Percentiles rank a stretch among this genome's conserved stretches.
phyloP scores from a whole-genome alignment of 805 yeast species.

The Ogataea glucozyma region DNA sequence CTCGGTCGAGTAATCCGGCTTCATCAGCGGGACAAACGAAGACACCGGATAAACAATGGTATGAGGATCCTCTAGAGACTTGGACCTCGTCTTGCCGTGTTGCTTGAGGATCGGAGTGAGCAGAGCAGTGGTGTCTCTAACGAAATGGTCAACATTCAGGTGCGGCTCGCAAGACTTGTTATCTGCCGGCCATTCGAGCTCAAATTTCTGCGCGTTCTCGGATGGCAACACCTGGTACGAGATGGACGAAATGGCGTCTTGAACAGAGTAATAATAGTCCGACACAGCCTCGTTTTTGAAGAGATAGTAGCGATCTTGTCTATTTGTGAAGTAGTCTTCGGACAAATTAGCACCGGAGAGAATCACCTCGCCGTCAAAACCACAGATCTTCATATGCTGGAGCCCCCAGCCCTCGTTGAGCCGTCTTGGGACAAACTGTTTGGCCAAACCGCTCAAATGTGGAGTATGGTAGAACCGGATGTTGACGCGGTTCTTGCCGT shows the following conservation, averaged over 20 bases:
- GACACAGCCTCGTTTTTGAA: slow-evolving; percentile 60
- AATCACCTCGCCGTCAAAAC: slow-evolving; percentile 87
- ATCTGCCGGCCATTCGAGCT: slow-evolving; percentile 70
- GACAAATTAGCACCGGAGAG: slow-evolving; percentile 92
- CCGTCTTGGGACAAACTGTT: slow-evolving; percentile 70
- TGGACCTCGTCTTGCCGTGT: slow-evolving; percentile 26
- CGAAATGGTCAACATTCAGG: slow-evolving; percentile 49
- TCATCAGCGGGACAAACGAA: slow-evolving; percentile 82
- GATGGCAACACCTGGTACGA: slow-evolving; percentile 65
- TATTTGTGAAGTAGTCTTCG: slow-evolving; percentile 85
- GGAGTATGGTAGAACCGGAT: slow-evolving; percentile 90
- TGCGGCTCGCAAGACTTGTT: slow-evolving; percentile 71
- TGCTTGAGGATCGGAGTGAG: slow-evolving; percentile 62
- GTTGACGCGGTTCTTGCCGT: slow-evolving; percentile 68
- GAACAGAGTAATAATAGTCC: slow-evolving; percentile 74
- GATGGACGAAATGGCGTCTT: slow-evolving; percentile 61
- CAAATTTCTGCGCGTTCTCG: slow-evolving; percentile 45
- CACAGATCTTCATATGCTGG: slow-evolving; percentile 97
- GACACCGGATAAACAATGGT: slow-evolving; percentile 88
- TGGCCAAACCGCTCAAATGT: slow-evolving; percentile 66
- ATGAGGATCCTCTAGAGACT: slow-evolving; percentile 26
- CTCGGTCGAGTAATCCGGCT: slow-evolving; percentile 76
- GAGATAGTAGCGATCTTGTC: slow-evolving; percentile 89
- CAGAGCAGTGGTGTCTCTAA: slow-evolving; percentile 54
- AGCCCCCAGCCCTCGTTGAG: slow-evolving; percentile 90